Conservation (phyloP, 1,139 yeast species). For the Saccharomyces hybrid region DNA sequence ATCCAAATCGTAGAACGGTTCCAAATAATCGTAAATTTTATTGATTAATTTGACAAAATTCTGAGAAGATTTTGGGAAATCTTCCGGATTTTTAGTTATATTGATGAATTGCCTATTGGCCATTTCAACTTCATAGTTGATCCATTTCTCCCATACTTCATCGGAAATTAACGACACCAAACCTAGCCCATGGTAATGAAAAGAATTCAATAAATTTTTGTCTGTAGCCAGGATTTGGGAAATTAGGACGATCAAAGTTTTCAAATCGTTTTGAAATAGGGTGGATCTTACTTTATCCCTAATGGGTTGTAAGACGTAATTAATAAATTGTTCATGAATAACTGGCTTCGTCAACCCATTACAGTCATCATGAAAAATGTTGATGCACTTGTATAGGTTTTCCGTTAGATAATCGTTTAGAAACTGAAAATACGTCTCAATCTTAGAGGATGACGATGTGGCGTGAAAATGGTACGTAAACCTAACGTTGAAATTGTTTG, state of each 20-base stretch:
- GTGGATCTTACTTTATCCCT: constrained; percentile 27
- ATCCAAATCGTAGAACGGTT: constrained; percentile 31
- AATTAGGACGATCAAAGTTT: constrained; percentile 22
- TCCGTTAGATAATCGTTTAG: constrained; percentile 39
- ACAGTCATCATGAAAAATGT: constrained; percentile 22
- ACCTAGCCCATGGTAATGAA: constrained; percentile 28
- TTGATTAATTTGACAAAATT: constrained; percentile 46
- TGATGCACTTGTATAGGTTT: constrained; percentile 28
- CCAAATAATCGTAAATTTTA: constrained; percentile 55
- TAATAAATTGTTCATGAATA: constrained; percentile 32
- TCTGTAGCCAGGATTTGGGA: constrained; percentile 31
- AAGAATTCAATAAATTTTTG: constrained; percentile 21
- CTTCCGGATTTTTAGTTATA: constrained; percentile 45
- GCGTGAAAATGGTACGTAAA: constrained; percentile 69
- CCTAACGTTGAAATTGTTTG: constrained; percentile 51
- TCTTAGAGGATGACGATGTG: constrained; percentile 18
- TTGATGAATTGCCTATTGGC: constrained; percentile 54
- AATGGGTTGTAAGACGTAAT: constrained; percentile 31
- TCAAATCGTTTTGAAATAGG: constrained; percentile 26
- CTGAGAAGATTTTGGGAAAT: constrained; percentile 51
- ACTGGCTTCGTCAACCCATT: constrained; percentile 20
- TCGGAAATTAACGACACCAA: constrained; percentile 24
- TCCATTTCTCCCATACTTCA: constrained; percentile 50
- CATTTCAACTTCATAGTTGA: constrained; percentile 52
- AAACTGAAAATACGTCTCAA: constrained; percentile 48